These are phyloP conservation scores for Oldenlandia corymbosa DNA, from an alignment of 257 asterid species.

Conservation along the genomic window DNA sequence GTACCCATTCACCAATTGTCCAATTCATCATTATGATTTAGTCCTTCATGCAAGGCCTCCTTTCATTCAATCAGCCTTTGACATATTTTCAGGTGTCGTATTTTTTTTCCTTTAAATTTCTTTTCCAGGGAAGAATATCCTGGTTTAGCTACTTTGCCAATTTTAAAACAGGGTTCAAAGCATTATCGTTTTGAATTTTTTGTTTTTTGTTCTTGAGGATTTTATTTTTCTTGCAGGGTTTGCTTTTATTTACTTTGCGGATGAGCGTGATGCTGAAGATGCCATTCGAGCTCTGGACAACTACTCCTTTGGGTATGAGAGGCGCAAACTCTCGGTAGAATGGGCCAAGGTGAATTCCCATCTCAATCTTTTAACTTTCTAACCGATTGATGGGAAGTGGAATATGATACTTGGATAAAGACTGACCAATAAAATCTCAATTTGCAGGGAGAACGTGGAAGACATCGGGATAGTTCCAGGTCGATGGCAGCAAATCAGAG, in stretches of 20 bases:
- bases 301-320: conserved; percentile 62
- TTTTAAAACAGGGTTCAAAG: conserved; percentile 18
- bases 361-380: no score
- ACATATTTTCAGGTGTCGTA: conserved; percentile 89
- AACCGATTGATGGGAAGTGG: not conserved
- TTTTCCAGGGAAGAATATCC: conserved; percentile 31
- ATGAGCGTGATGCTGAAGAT: conserved; percentile 88
- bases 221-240: conserved; percentile 44
- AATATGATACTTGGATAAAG: no score
- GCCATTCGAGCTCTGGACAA: conserved; percentile 67
- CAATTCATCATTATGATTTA: conserved; percentile 58
- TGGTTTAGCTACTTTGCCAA: conserved; percentile 31
- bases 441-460: conserved; percentile 83
- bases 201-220: conserved; percentile 20
- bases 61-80: conserved; percentile 75
- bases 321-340: conserved; percentile 68
- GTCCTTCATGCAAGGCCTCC: conserved; percentile 80
- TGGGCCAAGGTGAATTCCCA: conserved; percentile 71
- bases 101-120: conserved; percentile 36
- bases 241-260: conserved; percentile 87
- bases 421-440: no score
- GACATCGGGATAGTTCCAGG: conserved; percentile 56
- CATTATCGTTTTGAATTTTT: not conserved
- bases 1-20: conserved; percentile 37
- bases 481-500: conserved; percentile 46